Conservation (phyloP, 2,329 filamentous ascomycete species). For the Lachnellula occidentalis region DNA sequence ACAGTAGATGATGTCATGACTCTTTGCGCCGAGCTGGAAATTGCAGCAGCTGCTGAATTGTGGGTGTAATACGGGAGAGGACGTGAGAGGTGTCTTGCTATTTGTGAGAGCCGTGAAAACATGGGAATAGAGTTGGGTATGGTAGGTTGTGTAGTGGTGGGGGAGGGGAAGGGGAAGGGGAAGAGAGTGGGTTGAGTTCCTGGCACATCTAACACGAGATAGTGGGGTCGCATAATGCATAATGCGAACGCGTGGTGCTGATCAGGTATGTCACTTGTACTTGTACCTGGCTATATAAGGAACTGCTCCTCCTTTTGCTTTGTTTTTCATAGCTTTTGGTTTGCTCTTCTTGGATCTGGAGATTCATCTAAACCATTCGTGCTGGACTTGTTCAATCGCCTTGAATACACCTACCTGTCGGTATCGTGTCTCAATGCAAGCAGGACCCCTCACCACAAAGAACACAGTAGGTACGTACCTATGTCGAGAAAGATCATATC, state of each 20-base stretch:
- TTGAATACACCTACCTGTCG: too few relatives aligned
- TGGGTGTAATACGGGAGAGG: slow-evolving; percentile 54
- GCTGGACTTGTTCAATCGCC: too few relatives aligned
- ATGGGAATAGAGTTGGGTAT: slow-evolving; percentile 40
- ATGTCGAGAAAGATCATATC: too few relatives aligned
- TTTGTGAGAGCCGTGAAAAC: slow-evolving; percentile 70
- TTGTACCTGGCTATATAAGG: not conserved
- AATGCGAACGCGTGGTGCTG: not conserved
- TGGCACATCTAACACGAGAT: not conserved
- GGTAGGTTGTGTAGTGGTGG: not conserved
- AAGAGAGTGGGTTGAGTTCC: not conserved
- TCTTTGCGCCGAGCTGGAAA: slow-evolving; percentile 14
- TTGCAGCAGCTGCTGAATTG: slow-evolving; percentile 26
- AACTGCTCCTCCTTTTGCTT: not conserved
- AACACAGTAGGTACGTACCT: too few relatives aligned
- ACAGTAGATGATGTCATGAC: slow-evolving; percentile 44
- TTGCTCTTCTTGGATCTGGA: too few relatives aligned
- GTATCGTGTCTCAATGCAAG: too few relatives aligned
- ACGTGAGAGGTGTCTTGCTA: slow-evolving; percentile 65
- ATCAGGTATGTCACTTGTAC: not conserved
- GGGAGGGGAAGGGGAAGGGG: not conserved
- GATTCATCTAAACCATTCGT: too few relatives aligned
- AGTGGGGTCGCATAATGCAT: not conserved
- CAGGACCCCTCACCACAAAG: too few relatives aligned
- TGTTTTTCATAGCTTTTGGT: not conserved